Conservation (phyloP, 1,284 basidiomycete genomes). For the Moniliophthora roreri region DNA sequence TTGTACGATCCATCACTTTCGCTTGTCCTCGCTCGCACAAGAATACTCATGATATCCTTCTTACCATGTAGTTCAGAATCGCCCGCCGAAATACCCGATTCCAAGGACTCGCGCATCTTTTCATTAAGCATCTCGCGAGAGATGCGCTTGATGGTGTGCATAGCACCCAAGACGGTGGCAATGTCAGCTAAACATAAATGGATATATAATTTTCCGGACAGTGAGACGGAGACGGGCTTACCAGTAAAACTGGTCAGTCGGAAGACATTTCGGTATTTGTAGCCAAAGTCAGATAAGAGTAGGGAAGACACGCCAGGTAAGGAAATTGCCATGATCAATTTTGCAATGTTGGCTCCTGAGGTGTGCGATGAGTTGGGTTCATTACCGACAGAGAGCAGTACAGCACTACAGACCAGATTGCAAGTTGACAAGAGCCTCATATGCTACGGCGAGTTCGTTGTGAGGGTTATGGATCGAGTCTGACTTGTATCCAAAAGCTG, state of each 20-base stretch:
- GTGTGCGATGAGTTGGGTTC: neutral
- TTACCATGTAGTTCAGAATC: constrained; percentile 36
- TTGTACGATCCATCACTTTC: constrained; percentile 12
- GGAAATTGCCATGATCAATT: constrained; percentile 33
- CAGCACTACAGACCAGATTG: constrained; percentile 34
- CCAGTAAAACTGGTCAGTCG: constrained; percentile 23
- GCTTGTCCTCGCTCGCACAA: constrained; percentile 40
- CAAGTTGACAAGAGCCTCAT: constrained; percentile 40
- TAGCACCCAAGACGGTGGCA: constrained; percentile 32
- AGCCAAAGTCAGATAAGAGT: constrained; percentile 35
- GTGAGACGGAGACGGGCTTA: constrained; percentile 14
- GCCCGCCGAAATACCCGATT: constrained; percentile 21
- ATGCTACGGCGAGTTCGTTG: constrained; percentile 46
- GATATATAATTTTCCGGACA: neutral
- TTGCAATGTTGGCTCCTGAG: constrained; percentile 40
- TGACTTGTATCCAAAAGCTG: constrained; percentile 47
- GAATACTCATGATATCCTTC: constrained; percentile 49
- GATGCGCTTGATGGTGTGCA: constrained; percentile 40
- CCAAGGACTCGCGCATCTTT: constrained; percentile 34
- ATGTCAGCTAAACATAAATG: constrained; percentile 23
- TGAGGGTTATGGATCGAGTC: constrained; percentile 44
- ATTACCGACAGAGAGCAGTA: neutral
- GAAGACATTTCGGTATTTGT: constrained; percentile 31
- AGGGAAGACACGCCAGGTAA: constrained; percentile 37
- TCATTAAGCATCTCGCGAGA: constrained; percentile 39